Base-by-base conservation (phyloP, 2,329 filamentous ascomycete species). In the Ilyonectria sp. region DNA sequence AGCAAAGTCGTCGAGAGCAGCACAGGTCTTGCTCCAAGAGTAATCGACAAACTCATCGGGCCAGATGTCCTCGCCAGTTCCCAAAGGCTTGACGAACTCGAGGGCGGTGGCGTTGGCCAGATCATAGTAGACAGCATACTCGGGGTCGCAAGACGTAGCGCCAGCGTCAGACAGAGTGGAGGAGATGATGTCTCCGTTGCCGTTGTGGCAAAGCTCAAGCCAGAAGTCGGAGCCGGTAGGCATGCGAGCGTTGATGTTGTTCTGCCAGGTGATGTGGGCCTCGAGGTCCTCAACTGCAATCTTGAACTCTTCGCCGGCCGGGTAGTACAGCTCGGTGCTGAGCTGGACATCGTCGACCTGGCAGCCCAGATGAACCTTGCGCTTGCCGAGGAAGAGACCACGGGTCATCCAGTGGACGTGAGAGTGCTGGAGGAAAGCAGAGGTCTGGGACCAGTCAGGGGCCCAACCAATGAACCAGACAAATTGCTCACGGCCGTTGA, bases 381-480 rank as follows among this genome's bases (percentile, higher is more conserved):
- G 68, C 44, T 71, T 71, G 19, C 69, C 69, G 5, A 71, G 53
- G 60, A 71, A 71, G 47, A 71, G 54, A 33, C 69, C 68, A 5
- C 69, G 69, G 17, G 69, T 71, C 26, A 71, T 69, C 69, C 69
- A 71, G 57, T 71, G 69, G 15, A 71, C 54, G 33, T 71, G 69
- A 29, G 69, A 56, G 23, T 71, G 69, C 29, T 70, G 59, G 7
- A 71, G 68, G 59, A 69, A 71, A 31, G 44, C 52, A 10, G 62
- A 69, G 17, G 69, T 70, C 47, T 64, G 59, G 9, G 69, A 70
- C 69, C 69, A 71, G 21, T 60, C 43, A 8, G 63, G 65, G 26
- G 68, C 69, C 69, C 69, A 71, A 17, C 69, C 59, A 7, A 71
- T 62, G 44, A 71, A 71, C 69, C 69, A 71, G 19, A 71, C 69